These are phyloP conservation scores for Venturia carpophila DNA, from an alignment of 2,329 filamentous ascomycete species.

Conservation along the genomic window DNA sequence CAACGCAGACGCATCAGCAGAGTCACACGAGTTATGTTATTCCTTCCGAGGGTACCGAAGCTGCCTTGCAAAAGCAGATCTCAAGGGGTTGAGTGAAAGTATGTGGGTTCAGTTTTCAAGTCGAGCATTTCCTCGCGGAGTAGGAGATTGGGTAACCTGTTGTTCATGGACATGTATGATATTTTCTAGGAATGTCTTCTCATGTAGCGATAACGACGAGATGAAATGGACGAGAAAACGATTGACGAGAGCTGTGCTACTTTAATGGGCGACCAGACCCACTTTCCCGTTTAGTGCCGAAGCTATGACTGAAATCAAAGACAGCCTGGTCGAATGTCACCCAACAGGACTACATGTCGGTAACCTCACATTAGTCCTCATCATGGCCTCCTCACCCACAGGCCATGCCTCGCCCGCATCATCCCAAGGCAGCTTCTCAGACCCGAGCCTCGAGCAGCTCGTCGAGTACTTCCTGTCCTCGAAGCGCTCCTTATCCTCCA, in stretches of 20 bases:
- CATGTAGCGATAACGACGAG: constrained; percentile 4
- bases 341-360: background rate
- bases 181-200: background rate
- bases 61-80: background rate
- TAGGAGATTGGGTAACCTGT: background rate
- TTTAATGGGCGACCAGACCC: background rate
- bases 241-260: background rate
- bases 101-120: background rate
- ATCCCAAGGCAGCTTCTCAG: constrained; percentile 17
- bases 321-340: background rate
- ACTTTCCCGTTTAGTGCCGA: background rate
- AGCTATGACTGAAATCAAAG: background rate
- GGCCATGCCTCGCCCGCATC: constrained; percentile 17
- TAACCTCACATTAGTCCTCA: constrained; percentile 10
- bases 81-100: background rate
- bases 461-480: constrained; percentile 78
- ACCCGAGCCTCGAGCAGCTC: constrained; percentile 59
- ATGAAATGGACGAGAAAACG: background rate
- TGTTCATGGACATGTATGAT: background rate
- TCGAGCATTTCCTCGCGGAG: too few relatives aligned
- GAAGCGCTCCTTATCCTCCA: constrained; percentile 79
- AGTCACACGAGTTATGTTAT: background rate
- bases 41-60: background rate
- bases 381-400: constrained; percentile 14
- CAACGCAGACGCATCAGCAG: background rate